Base-by-base conservation (phyloP, 176 grass and related monocot genomes). In the Triticum dicoccoides region DNA sequence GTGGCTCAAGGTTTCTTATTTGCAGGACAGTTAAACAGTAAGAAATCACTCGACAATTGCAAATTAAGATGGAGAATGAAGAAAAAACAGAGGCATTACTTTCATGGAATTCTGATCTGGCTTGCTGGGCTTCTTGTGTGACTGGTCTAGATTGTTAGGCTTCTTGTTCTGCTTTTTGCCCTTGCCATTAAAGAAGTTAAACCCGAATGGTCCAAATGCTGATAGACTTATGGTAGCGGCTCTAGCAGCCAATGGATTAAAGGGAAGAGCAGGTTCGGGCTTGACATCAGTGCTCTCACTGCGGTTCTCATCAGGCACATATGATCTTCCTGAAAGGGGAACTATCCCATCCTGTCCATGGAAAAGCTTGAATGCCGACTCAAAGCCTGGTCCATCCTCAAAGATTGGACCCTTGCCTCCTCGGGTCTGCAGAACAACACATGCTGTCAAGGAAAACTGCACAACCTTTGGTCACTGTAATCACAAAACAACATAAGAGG, bases 321-420 rank as follows among this genome's bases (percentile, higher is more conserved):
- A 95, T 80, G 86, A 89, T 72, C 85, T 87, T 85, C 87, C 91
- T 24, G 91, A 91, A 85, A 95, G 94, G 51, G 94, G 94, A 38
- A 95, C 86, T 76, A 95, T 88, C 64, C 94, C 94, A 86, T 95
- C 91, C 11, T 33, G 73, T 76, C 91, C 91, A 83, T 95, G 94
- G 78, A 95, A 95, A 76, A 93, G 73, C 79, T 73, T 95, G 84
- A 95, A 95, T 73, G 94, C 91, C 13, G 91, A 89, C 63, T 93
- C 91, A 73, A 95, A 95, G 17, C 85, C 88, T 32, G 91, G 91
- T 8, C 91, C 94, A 56, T 95, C 94, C 84, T 95, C 94, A 89
- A 95, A 95, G 80, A 93, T 95, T 11, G 91, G 94, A 67, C 89
- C 86, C 82, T 81, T 95, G 32, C 67, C 84, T 81, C 81, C 91